A percentile compares a stretch with the other conserved stretches of the same genome.
Evolutionary conservation across 2,329 filamentous ascomycete genomes (phyloP).

Genomic region (Boeremia lycopersici): DNA sequence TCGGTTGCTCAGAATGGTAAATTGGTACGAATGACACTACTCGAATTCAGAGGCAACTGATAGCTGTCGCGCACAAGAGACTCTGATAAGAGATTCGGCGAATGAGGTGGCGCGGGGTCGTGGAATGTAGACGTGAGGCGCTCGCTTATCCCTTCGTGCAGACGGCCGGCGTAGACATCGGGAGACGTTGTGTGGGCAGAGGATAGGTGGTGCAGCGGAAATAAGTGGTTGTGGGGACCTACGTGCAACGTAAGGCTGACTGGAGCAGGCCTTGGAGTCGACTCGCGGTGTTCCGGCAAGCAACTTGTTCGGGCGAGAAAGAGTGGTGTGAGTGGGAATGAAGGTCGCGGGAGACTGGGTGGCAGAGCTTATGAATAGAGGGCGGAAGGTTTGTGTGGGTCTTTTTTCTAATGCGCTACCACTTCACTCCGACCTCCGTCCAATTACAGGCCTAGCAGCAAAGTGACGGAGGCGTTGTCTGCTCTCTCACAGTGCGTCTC

Average conservation of each 20-base stretch:
- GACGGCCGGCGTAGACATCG: constrained; percentile 20
- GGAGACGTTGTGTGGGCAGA: constrained; percentile 20
- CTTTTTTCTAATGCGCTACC: constrained; percentile 45
- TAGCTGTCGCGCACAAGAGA: constrained; percentile 29
- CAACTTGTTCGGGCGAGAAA: constrained; percentile 34
- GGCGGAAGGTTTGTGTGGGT: constrained; percentile 41
- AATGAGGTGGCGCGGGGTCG: constrained; percentile 43
- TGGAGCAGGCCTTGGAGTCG: constrained; percentile 33
- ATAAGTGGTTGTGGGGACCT: constrained; percentile 32
- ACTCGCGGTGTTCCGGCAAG: constrained; percentile 39
- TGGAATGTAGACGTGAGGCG: constrained; percentile 15
- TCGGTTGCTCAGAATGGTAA: constrained; percentile 16
- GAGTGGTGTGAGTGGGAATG: constrained; percentile 17
- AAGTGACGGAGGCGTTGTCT: constrained; percentile 29
- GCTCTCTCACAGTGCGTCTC: constrained; percentile 27
- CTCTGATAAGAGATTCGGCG: constrained; percentile 43
- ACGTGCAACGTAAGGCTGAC: constrained; percentile 32
- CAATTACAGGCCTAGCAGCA: constrained; percentile 40
- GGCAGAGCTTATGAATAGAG: constrained; percentile 46
- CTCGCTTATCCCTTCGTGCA: constrained; percentile 34
- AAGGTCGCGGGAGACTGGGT: constrained; percentile 28
- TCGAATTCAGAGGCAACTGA: constrained; percentile 28
- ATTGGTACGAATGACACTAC: constrained; percentile 34
- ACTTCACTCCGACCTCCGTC: constrained; percentile 37
- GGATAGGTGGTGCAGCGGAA: constrained; percentile 21